Evolutionary conservation across 352 stramenopile species (phyloP), one percentile per base, ranked within the genome.

Genomic region (Aphanomyces invadans): DNA sequence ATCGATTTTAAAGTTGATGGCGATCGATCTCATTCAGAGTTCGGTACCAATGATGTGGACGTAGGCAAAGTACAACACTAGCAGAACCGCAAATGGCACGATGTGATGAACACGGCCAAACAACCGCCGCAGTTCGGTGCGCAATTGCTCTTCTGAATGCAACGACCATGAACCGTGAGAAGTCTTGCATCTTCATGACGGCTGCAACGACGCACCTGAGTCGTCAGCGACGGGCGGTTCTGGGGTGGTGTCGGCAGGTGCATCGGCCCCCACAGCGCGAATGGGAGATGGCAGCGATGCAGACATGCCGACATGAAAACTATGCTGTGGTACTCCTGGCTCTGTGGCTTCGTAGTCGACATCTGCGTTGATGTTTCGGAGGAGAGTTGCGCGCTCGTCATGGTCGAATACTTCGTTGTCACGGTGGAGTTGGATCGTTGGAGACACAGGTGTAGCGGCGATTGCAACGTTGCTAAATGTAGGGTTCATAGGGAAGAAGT

Each of bases 41-140:
- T 10, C 11, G 4, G 49, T 33, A 57, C 49, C 84, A 15, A 72
- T 83, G 9, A 77, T 76, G 70, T 92, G 84, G 70, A 89, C 76
- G 65, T 89, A 90, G 32, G 81, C 76, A 73, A 92, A 88, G 69
- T 90, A 90, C 26, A 90, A 65, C 10, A 90, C 33, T 26, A 92
- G 83, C 9, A 92, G 59, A 9, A 74, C 80, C 3, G 84, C 39
- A 69, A 92, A 92, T 23, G 84, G 84, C 66, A 90, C 70, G 31
- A 80, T 84, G 70, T 89, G 79, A 68, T 90, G 77, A 59, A 77
- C 86, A 1, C 80, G 76, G n/a, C 79, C 77, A 23, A 89, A 79
- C 12, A 92, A 70, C 15, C 69, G 68, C 49, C 85, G 75, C 5
- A 92, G 62, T 61, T 92, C 84, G 11, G 46, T 51, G 17, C 60